A percentile compares a stretch with the other conserved stretches of the same genome.
Conservation (phyloP, 2,329 filamentous ascomycete species). For the Laburnicola sp. region DNA sequence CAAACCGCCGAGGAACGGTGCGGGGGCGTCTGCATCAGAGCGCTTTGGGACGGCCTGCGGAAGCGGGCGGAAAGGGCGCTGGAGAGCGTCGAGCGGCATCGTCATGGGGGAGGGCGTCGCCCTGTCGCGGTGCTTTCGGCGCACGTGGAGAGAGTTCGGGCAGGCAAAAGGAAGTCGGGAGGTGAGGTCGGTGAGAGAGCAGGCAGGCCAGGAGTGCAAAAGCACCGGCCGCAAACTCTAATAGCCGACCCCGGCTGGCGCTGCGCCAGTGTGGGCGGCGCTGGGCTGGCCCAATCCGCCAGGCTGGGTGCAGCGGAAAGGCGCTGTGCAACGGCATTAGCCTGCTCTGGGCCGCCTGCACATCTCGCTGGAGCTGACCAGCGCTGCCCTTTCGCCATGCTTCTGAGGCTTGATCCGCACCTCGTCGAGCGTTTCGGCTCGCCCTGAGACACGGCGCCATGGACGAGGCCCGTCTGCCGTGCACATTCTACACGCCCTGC, state of each 20-base stretch:
- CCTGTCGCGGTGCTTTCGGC: not conserved
- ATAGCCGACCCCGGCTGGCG: slow-evolving; percentile 30
- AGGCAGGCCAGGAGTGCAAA: slow-evolving; percentile 19
- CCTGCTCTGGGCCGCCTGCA: slow-evolving; percentile 1
- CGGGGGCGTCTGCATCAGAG: slow-evolving; percentile 37
- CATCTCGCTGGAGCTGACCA: not conserved
- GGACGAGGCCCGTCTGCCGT: no score
- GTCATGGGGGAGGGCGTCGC: not conserved
- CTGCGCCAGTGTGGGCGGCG: not conserved
- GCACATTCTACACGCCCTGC: slow-evolving; percentile 20
- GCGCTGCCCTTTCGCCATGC: slow-evolving; percentile 16
- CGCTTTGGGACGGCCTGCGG: slow-evolving; percentile 33
- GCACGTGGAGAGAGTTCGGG: not conserved
- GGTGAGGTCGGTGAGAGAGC: slow-evolving; percentile 14
- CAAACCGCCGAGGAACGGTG: slow-evolving; percentile 20
- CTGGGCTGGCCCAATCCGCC: slow-evolving; percentile 24
- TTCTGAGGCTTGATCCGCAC: no score
- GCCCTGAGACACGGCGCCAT: slow-evolving; percentile 25
- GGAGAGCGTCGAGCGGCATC: slow-evolving; percentile 24
- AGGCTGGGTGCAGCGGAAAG: slow-evolving; percentile 26
- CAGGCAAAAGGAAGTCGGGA: not conserved
- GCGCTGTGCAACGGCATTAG: slow-evolving; percentile 17
- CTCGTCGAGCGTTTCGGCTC: slow-evolving; percentile 4
- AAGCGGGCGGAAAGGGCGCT: no score
- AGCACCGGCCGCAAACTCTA: slow-evolving; percentile 26